These are phyloP conservation scores for Candida coquimbonensis DNA, from an alignment of 805 yeast genomes.

Conservation along the genomic window DNA sequence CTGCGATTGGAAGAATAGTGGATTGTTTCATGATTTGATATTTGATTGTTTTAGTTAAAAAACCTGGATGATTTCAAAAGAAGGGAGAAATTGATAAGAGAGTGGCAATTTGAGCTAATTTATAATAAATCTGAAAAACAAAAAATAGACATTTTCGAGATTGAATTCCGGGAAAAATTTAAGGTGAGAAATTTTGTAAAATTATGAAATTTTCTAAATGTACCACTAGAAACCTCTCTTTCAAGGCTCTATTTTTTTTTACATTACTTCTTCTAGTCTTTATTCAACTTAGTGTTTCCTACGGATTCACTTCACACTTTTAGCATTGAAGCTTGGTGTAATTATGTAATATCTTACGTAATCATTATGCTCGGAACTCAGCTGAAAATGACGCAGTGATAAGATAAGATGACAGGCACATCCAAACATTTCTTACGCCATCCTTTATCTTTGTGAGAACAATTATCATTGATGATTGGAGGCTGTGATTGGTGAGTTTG, in stretches of 20 bases:
- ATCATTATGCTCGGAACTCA: background rate
- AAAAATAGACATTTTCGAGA: background rate
- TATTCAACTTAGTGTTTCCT: too few species aligned
- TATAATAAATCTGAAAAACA: background rate
- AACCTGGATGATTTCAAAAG: too few species aligned
- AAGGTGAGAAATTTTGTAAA: background rate
- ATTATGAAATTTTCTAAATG: too few species aligned
- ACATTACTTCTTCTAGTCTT: too few species aligned
- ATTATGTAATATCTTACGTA: too few species aligned
- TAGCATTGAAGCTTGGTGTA: too few species aligned
- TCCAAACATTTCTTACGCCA: too few species aligned
- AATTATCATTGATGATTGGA: too few species aligned
- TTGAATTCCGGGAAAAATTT: background rate
- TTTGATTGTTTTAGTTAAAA: background rate
- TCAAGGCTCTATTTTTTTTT: too few species aligned
- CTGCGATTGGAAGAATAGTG: slow-evolving; percentile 26
- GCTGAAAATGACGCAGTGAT: background rate
- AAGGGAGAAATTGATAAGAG: background rate
- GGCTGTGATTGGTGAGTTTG: too few species aligned
- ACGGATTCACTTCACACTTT: background rate
- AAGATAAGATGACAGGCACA: background rate
- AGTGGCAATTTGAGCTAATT: background rate
- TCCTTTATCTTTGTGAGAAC: too few species aligned
- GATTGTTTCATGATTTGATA: slow-evolving; percentile 16
- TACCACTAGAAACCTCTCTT: too few species aligned